These are phyloP conservation scores for Blastosporella zonata DNA, from an alignment of 1,284 basidiomycete genomes.

Conservation along the genomic window DNA sequence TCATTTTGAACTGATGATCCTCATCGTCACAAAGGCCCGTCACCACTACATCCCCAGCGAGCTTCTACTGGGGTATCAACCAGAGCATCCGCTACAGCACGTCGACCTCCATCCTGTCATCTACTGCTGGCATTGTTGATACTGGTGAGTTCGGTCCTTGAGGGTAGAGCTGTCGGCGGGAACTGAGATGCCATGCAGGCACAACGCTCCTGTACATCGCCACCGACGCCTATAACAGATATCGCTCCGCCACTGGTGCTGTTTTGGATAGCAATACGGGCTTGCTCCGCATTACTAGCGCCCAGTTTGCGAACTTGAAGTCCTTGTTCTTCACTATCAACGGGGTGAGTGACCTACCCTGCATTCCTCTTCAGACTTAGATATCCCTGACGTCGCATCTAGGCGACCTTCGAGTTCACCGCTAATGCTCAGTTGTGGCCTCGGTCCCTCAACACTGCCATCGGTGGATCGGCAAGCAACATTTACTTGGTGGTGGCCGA, in stretches of 20 bases:
- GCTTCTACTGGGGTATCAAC: constrained; percentile 60
- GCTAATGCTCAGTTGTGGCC: constrained; percentile 62
- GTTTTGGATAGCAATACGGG: constrained; percentile 48
- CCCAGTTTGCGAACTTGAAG: constrained; percentile 48
- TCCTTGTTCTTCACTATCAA: constrained; percentile 55
- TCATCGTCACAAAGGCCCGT: constrained; percentile 31
- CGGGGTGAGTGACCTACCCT: constrained; percentile 26
- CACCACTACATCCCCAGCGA: constrained; percentile 47
- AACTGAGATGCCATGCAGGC: constrained; percentile 20
- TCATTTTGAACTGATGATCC: background rate
- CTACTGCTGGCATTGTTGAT: constrained; percentile 63
- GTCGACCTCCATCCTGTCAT: constrained; percentile 40
- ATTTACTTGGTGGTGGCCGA: constrained; percentile 52
- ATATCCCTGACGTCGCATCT: background rate
- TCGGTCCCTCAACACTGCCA: constrained; percentile 45
- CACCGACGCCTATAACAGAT: constrained; percentile 48
- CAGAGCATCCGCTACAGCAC: constrained; percentile 52
- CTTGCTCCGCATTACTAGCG: constrained; percentile 49
- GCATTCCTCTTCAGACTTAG: background rate
- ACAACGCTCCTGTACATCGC: constrained; percentile 40
- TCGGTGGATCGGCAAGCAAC: constrained; percentile 41
- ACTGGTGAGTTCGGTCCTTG: constrained; percentile 31
- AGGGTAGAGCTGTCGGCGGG: too few relatives aligned
- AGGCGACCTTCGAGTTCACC: constrained; percentile 46
- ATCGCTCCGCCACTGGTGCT: constrained; percentile 50